phyloP scores from a whole-genome alignment of 352 stramenopile species.

The Elongisporangium senticosum region DNA sequence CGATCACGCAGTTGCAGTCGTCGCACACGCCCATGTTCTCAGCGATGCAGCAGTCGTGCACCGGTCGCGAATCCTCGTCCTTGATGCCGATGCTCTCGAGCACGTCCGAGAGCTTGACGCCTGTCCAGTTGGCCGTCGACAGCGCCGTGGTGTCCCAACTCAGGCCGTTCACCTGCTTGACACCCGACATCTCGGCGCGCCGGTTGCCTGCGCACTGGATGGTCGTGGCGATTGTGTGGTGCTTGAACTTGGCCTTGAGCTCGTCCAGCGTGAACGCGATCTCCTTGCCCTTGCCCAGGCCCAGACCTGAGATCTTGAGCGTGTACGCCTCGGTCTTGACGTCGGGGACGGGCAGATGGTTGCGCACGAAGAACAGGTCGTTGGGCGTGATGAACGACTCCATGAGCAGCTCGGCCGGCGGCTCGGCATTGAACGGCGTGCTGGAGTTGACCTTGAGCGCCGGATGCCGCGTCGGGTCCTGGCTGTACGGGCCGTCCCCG shows the following conservation, averaged over 20 bases:
- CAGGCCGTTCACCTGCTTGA: conserved; percentile 86
- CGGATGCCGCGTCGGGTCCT: conserved; percentile 87
- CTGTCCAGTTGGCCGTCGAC: conserved; percentile 94
- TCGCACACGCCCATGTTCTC: conserved; percentile 52
- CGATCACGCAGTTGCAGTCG: conserved; percentile 62
- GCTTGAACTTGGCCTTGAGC: conserved; percentile 91
- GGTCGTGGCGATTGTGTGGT: conserved; percentile 90
- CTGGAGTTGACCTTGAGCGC: conserved; percentile 91
- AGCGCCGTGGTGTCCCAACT: conserved; percentile 88
- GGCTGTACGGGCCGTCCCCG: conserved; percentile 89
- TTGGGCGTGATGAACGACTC: conserved; percentile 94
- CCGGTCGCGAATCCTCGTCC: conserved; percentile 51
- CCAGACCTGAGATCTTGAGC: conserved; percentile 65
- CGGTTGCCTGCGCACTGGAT: conserved; percentile 98
- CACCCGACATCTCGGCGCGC: conserved; percentile 89
- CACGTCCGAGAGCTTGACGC: conserved; percentile 91
- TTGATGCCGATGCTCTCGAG: conserved; percentile 84
- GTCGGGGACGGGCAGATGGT: conserved; percentile 96
- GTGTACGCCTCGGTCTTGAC: conserved; percentile 57
- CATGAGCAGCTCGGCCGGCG: conserved; percentile 88
- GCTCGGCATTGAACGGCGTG: conserved; percentile 95
- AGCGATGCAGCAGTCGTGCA: conserved; percentile 44
- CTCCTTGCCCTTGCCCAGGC: conserved; percentile 36
- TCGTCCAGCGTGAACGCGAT: conserved; percentile 71
- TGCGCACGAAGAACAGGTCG: conserved; percentile 96